Evolutionary conservation across 192 early-diverging fungal species (phyloP).

Genomic region (Podochytrium sp.): DNA sequence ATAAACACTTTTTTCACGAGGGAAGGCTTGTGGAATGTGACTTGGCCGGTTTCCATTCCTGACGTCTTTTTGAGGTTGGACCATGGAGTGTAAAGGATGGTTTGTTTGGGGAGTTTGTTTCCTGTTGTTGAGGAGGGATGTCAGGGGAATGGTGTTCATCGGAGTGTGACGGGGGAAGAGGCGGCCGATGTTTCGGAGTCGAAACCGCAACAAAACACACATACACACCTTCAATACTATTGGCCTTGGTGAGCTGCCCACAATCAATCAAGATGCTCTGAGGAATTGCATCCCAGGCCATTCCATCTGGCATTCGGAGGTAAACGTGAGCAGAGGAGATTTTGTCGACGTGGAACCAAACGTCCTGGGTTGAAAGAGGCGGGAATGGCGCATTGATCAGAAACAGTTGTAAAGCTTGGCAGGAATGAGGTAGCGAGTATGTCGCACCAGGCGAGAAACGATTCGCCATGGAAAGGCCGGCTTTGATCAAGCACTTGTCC

Average conservation of each 20-base stretch:
- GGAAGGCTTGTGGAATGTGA: conserved; percentile 83
- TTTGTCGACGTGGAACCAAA: conserved; percentile 96
- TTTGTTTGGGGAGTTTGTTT: conserved; percentile 91
- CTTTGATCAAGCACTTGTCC: too few relatives aligned
- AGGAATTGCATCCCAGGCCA: conserved; percentile 81
- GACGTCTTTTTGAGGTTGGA: conserved; percentile 87
- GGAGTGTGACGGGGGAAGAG: not conserved
- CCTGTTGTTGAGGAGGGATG: conserved; percentile 41
- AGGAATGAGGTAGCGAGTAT: too few relatives aligned
- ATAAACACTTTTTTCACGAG: conserved; percentile 84
- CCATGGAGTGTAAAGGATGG: conserved; percentile 88
- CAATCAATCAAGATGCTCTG: conserved; percentile 75
- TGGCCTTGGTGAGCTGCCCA: conserved; percentile 96
- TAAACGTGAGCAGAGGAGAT: conserved; percentile 97
- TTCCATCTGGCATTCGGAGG: conserved; percentile 71
- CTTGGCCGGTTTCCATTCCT: conserved; percentile 96
- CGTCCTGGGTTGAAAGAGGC: conserved; percentile 5
- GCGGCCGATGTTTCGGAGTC: not conserved
- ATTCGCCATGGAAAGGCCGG: too few relatives aligned
- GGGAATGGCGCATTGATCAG: not conserved
- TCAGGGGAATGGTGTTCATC: not conserved
- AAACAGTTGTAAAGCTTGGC: not conserved
- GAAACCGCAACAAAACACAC: not conserved
- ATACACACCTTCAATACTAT: conserved; percentile 83
- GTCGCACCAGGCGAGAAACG: too few relatives aligned